These are phyloP conservation scores for Lasiodiplodia theobromae DNA, from an alignment of 2,329 filamentous ascomycete genomes.

Conservation along the genomic window DNA sequence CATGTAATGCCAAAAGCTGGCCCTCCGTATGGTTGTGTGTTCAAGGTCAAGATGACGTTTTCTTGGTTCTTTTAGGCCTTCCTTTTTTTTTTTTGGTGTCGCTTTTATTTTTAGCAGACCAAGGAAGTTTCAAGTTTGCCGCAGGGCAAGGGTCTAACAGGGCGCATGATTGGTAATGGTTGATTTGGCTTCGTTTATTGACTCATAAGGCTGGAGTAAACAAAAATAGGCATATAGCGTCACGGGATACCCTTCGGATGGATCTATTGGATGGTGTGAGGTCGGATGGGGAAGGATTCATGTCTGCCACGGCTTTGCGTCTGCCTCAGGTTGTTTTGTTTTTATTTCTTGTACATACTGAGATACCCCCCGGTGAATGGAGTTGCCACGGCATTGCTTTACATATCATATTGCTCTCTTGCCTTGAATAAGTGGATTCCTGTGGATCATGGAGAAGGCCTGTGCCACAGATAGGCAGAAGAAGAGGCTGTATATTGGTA, in stretches of 20 bases:
- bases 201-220: background rate
- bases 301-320: background rate
- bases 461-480: background rate
- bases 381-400: background rate
- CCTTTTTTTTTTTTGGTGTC: background rate
- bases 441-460: background rate
- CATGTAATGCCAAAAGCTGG: no score
- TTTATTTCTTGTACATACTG: background rate
- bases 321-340: background rate
- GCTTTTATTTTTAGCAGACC: background rate
- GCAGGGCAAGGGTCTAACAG: background rate
- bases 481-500: conserved; percentile 16
- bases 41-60: background rate
- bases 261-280: background rate
- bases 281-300: background rate
- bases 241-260: background rate
- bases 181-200: background rate
- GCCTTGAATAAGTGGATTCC: background rate
- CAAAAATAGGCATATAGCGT: background rate
- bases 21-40: no score
- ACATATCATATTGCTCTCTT: background rate
- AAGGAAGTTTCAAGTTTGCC: background rate
- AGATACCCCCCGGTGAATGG: background rate
- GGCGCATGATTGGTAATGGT: background rate
- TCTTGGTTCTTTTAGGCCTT: background rate